These are phyloP conservation scores for Thozetella sp. DNA, from an alignment of 495 filamentous ascomycete species.

Conservation along the genomic window DNA sequence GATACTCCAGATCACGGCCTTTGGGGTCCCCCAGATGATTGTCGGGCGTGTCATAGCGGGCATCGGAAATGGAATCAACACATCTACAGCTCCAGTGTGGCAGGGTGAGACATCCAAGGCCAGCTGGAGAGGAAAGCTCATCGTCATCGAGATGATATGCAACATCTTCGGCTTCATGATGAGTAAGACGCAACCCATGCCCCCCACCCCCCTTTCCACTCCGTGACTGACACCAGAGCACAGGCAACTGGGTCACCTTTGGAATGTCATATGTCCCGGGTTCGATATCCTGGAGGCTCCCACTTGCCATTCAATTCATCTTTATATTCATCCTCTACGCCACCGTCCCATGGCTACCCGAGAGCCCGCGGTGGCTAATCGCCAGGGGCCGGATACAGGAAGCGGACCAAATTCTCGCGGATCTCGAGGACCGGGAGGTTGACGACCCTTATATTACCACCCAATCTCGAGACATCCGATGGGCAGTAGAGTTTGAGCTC, in stretches of 20 bases:
- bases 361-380: slow-evolving; percentile 36
- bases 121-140: slow-evolving; percentile 59
- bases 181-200: slow-evolving; percentile 57
- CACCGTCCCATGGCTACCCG: slow-evolving; percentile 29
- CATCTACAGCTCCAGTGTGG: slow-evolving; percentile 65
- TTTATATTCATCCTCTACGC: slow-evolving; percentile 37
- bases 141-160: slow-evolving; percentile 62
- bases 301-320: slow-evolving; percentile 44
- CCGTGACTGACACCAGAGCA: slow-evolving; percentile 36
- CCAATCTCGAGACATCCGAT: slow-evolving; percentile 17
- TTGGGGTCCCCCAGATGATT: slow-evolving; percentile 62
- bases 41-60: slow-evolving; percentile 61
- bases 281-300: slow-evolving; percentile 19
- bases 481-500: slow-evolving; percentile 13
- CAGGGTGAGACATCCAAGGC: slow-evolving; percentile 64
- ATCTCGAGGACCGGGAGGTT: slow-evolving; percentile 17
- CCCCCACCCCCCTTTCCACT: slow-evolving; percentile 14
- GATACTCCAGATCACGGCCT: slow-evolving; percentile 64
- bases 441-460: slow-evolving; percentile 15
- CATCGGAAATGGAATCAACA: slow-evolving; percentile 70
- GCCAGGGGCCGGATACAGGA: slow-evolving; percentile 23
- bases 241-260: slow-evolving; percentile 14
- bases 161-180: slow-evolving; percentile 66
- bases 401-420: slow-evolving; percentile 24
- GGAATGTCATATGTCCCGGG: slow-evolving; percentile 12